These are phyloP conservation scores for Vaccinium darrowii DNA, from an alignment of 148 eudicot species.

Conservation along the genomic window DNA sequence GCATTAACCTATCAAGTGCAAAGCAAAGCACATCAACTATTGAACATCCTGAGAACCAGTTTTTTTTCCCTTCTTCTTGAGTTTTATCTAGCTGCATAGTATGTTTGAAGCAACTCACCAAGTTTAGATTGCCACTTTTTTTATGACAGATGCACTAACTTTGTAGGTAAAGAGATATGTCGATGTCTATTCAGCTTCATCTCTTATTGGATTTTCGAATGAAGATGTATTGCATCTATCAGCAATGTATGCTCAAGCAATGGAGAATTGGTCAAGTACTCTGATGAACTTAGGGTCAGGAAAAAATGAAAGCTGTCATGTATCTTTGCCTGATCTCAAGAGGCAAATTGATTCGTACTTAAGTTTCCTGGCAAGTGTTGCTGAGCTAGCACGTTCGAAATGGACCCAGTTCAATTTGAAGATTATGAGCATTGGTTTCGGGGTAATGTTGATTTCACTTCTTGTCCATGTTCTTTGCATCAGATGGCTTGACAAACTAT, in stretches of 20 bases:
- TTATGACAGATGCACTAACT: background rate
- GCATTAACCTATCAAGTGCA: background rate
- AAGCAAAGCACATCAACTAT: background rate
- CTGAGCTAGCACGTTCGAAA: slow-evolving; percentile 89
- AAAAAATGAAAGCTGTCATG: slow-evolving; percentile 35
- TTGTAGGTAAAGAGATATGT: slow-evolving; percentile 91
- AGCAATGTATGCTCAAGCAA: slow-evolving; percentile 63
- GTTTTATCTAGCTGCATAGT: background rate
- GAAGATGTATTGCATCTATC: slow-evolving; percentile 73
- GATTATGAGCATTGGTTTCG: slow-evolving; percentile 71
- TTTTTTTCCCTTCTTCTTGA: too few relatives aligned
- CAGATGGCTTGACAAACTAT: slow-evolving; percentile 45
- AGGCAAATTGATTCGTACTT: slow-evolving; percentile 64
- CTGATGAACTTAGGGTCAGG: slow-evolving; percentile 30
- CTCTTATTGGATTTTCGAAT: slow-evolving; percentile 83
- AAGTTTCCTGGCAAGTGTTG: slow-evolving; percentile 68
- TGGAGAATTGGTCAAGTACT: slow-evolving; percentile 48
- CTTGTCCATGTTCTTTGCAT: slow-evolving; percentile 55
- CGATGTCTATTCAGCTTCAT: slow-evolving; percentile 87
- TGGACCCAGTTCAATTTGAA: slow-evolving; percentile 91
- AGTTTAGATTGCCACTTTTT: background rate
- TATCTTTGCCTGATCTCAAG: slow-evolving; percentile 42
- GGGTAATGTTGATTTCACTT: slow-evolving; percentile 59
- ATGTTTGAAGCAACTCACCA: background rate
- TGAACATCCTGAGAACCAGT: background rate